phyloP scores from a whole-genome alignment of 2,329 filamentous ascomycete species.

The Phyllosticta citriasiana region DNA sequence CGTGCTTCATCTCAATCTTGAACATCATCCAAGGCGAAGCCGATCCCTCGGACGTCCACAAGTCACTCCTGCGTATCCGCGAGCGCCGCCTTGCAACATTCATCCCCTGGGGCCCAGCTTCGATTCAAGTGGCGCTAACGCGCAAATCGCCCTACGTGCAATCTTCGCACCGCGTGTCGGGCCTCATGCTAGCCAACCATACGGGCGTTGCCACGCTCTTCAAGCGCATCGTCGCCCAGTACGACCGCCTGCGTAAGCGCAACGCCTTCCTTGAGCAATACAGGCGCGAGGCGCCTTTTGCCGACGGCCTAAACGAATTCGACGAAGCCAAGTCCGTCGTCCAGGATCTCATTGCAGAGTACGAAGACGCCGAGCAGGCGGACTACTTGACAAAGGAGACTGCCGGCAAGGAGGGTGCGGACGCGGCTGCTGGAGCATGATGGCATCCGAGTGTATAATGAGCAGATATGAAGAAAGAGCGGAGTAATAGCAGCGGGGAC shows the following conservation, averaged over 20 bases:
- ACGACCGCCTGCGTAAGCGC: slow-evolving; percentile 87
- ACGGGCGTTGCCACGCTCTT: slow-evolving; percentile 96
- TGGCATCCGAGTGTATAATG: neutral
- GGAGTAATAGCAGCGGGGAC: neutral
- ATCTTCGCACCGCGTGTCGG: slow-evolving; percentile 88
- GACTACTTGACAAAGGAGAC: slow-evolving; percentile 73
- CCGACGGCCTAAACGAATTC: slow-evolving; percentile 86
- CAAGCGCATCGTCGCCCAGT: slow-evolving; percentile 85
- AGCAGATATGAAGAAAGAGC: neutral
- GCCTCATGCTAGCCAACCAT: slow-evolving; percentile 95
- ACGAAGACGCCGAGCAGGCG: slow-evolving; percentile 85
- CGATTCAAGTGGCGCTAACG: slow-evolving; percentile 92
- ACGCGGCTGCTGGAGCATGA: neutral
- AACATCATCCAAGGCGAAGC: slow-evolving; percentile 99
- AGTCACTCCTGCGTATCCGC: slow-evolving; percentile 89
- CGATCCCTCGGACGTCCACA: slow-evolving; percentile 93
- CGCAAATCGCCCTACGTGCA: slow-evolving; percentile 95
- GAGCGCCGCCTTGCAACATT: slow-evolving; percentile 91
- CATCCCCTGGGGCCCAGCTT: slow-evolving; percentile 96
- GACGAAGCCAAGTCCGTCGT: slow-evolving; percentile 91
- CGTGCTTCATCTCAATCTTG: slow-evolving; percentile 96
- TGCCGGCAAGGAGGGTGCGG: neutral
- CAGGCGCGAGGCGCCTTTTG: slow-evolving; percentile 89
- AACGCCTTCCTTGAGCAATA: slow-evolving; percentile 96
- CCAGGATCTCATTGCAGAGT: slow-evolving; percentile 82